A percentile compares a stretch with the other conserved stretches of the same genome.
These are phyloP conservation scores for Xylaria telfairii DNA, from an alignment of 495 filamentous ascomycete genomes.

Conservation along the genomic window DNA sequence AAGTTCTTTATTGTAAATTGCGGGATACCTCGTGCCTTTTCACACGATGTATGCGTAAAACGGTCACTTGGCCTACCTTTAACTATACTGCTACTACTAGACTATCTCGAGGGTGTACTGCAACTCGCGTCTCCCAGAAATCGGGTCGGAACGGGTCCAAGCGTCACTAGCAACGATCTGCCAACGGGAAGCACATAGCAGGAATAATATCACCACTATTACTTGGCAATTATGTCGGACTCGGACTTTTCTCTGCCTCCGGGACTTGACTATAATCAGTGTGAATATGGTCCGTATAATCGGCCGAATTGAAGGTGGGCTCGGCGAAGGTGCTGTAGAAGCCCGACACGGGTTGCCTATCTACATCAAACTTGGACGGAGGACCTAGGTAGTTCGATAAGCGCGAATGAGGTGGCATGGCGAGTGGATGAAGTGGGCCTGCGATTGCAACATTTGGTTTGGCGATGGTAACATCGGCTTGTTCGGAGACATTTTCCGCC, in stretches of 20 bases:
- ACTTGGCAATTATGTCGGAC: not conserved
- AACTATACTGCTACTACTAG: not conserved
- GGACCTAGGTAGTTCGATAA: too few species aligned
- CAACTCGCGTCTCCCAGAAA: not conserved
- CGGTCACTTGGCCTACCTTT: not conserved
- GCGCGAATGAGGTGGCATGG: not conserved
- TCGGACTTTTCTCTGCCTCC: not conserved
- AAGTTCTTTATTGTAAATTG: too few species aligned
- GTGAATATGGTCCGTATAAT: not conserved
- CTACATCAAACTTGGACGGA: not conserved
- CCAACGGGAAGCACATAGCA: not conserved
- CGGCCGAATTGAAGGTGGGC: not conserved
- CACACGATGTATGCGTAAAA: not conserved
- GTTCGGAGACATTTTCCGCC: not conserved
- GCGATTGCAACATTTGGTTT: constrained; percentile 19
- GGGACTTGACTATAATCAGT: not conserved
- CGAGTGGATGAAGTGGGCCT: not conserved
- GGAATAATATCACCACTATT: not conserved
- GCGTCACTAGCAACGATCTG: not conserved
- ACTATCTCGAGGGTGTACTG: not conserved
- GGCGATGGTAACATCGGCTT: constrained; percentile 10
- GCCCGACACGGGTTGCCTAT: not conserved
- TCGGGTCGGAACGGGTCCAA: not conserved
- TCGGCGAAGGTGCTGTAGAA: not conserved
- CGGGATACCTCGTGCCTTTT: too few species aligned